Evolutionary conservation across 257 asterid genomes (phyloP).

Genomic region (Nyctanthes arbortristis): DNA sequence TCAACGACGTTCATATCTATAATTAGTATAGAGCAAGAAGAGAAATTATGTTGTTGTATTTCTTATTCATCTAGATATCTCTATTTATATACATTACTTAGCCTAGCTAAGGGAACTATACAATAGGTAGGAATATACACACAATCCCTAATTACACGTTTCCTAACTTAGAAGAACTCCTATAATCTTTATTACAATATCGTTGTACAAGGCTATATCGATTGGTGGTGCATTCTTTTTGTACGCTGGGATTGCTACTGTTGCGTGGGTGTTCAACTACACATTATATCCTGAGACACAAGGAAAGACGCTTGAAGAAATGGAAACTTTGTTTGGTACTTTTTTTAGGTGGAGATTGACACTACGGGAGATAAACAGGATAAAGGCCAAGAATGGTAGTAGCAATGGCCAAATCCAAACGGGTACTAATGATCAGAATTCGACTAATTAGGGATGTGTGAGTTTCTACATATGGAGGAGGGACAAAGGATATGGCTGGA

Average conservation of each 20-base stretch:
- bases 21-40: too few species aligned
- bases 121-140: too few species aligned
- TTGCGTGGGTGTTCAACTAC: conserved; percentile 34
- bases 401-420: conserved; percentile 2
- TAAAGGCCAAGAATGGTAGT: not conserved
- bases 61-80: too few species aligned
- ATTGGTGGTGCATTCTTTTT: conserved; percentile 40
- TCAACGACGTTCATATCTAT: conserved; percentile 41
- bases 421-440: not conserved
- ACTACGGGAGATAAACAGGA: conserved; percentile 17
- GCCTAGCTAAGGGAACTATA: too few species aligned
- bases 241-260: conserved; percentile 24
- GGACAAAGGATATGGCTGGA: too few species aligned
- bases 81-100: too few species aligned
- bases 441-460: not conserved
- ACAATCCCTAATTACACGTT: too few species aligned
- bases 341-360: conserved; percentile 36
- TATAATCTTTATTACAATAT: too few species aligned
- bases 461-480: not conserved
- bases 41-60: too few species aligned
- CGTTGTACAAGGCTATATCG: conserved; percentile 22
- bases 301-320: conserved; percentile 38
- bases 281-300: conserved; percentile 33
- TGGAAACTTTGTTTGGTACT: conserved; percentile 35
- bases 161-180: too few species aligned